Evolutionary conservation across 192 early-diverging fungal genomes (phyloP), one percentile per base, ranked within the genome.

Genomic region (Backusella psychrophila): DNA sequence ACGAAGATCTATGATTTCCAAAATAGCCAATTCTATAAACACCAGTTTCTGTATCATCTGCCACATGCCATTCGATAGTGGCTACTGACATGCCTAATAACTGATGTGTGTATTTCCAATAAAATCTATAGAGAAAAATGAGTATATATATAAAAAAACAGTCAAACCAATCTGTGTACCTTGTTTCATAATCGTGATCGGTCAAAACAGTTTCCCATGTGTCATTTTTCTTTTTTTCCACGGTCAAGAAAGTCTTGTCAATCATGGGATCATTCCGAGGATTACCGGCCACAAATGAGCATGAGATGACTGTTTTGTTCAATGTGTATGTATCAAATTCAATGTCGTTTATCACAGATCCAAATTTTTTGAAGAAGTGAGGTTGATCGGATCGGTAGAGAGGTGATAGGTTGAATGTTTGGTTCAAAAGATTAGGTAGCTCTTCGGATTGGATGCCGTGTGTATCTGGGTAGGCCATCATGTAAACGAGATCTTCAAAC

Each of bases 401-500:
- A 14, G 72, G 66, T 23, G 66, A 34, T 6, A 79, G 38, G 21
- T 75, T 66, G n/a, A 70, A 75, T 26, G 78, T 44, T 41, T 69
- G 36, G 21, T 46, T 76, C 36, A 41, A 34, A 53, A 59, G 79
- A 21, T 82, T 66, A 7, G 74, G 81, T 42, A 73, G 33, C 38
- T 38, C 52, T 68, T 68, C 71, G 4, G 56, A 39, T 7, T 39
- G 14, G 8, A 35, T 23, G 3, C 65, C 19, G 9, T 52, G 42
- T 17, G 15, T 71, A 29, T 65, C 70, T n/a, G 49, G 75, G 21
- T 71, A 26, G 3, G 78, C 83, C 69, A 91, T 86, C 26, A 83
- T 80, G 14, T 69, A 31, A 1, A 88, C 85, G 29, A 91, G 77
- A 39, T 87, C 81, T 19, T 65, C 75, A 73, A 88, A 91, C 38